A percentile compares a stretch with the other conserved stretches of the same genome.
Conservation (phyloP, 345 rosid species). For the Capsella bursapastoris region DNA sequence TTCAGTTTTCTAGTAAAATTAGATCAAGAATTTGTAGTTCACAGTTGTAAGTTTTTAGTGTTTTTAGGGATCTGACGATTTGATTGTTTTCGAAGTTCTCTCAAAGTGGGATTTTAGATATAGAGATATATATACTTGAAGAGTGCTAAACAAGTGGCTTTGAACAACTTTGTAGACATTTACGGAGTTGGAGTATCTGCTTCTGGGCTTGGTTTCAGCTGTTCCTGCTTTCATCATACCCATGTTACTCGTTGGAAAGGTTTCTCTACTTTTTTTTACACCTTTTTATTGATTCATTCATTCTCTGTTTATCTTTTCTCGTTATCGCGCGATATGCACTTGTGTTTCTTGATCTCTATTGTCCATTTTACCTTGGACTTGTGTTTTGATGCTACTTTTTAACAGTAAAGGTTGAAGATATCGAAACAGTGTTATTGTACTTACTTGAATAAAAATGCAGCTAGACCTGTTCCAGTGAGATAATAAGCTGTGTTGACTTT, state of each 20-base stretch:
- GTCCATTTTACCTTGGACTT: background rate
- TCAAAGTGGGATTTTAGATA: background rate
- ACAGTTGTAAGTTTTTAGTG: background rate
- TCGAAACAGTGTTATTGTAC: background rate
- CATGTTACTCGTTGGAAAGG: slow-evolving; percentile 71
- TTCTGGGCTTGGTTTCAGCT: slow-evolving; percentile 76
- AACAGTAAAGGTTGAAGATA: background rate
- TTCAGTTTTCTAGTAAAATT: background rate
- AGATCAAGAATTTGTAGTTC: background rate
- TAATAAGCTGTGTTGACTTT: background rate
- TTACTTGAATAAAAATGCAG: background rate
- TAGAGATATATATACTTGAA: background rate
- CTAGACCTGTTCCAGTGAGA: background rate
- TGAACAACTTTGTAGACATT: slow-evolving; percentile 60
- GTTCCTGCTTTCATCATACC: slow-evolving; percentile 84
- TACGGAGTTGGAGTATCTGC: slow-evolving; percentile 89
- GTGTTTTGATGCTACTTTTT: background rate
- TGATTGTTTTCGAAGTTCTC: background rate
- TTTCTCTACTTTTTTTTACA: slow-evolving; percentile 28
- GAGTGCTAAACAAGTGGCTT: background rate
- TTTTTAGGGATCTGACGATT: slow-evolving; percentile 8
- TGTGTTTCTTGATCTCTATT: background rate
- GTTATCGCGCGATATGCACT: background rate
- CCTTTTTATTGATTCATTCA: background rate
- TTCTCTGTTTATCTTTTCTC: background rate